phyloP scores from a whole-genome alignment of 257 asterid species.

The Gentiana straminea region DNA sequence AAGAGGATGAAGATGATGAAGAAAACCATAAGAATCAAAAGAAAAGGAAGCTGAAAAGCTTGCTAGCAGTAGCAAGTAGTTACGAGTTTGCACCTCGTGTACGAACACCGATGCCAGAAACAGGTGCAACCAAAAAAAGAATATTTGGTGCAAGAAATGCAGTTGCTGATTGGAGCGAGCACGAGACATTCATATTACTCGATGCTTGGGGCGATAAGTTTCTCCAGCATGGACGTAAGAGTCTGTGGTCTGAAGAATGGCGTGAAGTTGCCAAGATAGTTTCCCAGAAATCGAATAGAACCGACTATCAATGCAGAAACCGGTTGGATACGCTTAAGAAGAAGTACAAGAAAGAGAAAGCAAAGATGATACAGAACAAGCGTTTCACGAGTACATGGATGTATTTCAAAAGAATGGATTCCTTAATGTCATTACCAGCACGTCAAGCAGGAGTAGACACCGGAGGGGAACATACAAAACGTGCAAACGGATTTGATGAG shows the following conservation, averaged over 20 bases:
- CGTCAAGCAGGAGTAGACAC: conserved; percentile 52
- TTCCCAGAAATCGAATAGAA: conserved; percentile 48
- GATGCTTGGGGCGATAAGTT: conserved; percentile 81
- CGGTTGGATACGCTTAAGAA: conserved; percentile 85
- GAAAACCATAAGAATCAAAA: conserved; percentile 42
- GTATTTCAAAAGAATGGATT: conserved; percentile 68
- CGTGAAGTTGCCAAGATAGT: conserved; percentile 78
- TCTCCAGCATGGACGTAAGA: conserved; percentile 72
- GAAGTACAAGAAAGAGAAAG: conserved; percentile 82
- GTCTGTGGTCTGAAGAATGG: conserved; percentile 88
- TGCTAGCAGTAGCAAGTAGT: conserved; percentile 29
- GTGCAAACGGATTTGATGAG: conserved; percentile 58
- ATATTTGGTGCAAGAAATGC: conserved; percentile 65
- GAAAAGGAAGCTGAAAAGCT: conserved; percentile 54
- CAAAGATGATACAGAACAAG: conserved; percentile 23
- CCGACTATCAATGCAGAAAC: conserved; percentile 77
- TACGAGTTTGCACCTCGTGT: conserved; percentile 86
- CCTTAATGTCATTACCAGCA: conserved; percentile 33
- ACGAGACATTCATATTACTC: conserved; percentile 51
- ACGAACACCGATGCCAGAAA: conserved; percentile 30
- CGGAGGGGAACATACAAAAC: conserved; percentile 65
- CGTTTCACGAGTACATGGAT: conserved; percentile 41
- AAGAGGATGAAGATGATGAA: conserved; percentile 35
- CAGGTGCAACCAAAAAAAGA: conserved; percentile 32
- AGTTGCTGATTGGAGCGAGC: conserved; percentile 82